phyloP scores from a whole-genome alignment of 108 stramenopile genomes.

The Poteriospumella lacustris region DNA sequence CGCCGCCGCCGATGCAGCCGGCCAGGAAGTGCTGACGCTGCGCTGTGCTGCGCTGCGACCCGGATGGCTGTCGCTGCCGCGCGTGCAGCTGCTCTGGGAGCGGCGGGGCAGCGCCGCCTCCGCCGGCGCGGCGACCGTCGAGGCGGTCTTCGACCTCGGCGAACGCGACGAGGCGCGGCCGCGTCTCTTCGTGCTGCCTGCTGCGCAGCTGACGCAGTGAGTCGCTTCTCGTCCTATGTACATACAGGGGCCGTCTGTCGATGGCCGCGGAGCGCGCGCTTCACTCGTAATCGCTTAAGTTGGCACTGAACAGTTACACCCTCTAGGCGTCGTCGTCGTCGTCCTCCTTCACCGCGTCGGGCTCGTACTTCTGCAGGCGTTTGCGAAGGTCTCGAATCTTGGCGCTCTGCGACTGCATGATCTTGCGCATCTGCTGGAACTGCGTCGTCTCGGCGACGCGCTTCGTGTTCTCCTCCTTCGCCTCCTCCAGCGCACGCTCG shows the following conservation, averaged over 20 bases:
- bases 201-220: no score
- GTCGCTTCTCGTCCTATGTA: no score
- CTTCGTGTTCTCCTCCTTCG: conserved; percentile 19
- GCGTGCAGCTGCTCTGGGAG: background rate
- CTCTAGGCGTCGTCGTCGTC: conserved; percentile 18
- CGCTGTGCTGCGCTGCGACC: background rate
- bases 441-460: conserved; percentile 28
- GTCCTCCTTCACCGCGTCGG: conserved; percentile 1
- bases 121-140: background rate
- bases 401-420: conserved; percentile 22
- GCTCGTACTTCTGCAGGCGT: conserved; percentile 17
- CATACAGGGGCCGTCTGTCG: no score
- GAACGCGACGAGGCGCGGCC: background rate
- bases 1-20: background rate
- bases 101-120: background rate
- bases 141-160: background rate
- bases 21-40: background rate
- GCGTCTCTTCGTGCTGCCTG: background rate
- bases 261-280: no score
- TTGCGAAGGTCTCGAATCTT: conserved; percentile 27
- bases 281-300: no score
- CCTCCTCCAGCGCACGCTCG: background rate
- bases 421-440: conserved; percentile 20
- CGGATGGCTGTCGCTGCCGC: background rate
- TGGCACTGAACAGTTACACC: no score